Conservation (phyloP, 208 protist genomes). For the Acanthamoeba triangularis region DNA sequence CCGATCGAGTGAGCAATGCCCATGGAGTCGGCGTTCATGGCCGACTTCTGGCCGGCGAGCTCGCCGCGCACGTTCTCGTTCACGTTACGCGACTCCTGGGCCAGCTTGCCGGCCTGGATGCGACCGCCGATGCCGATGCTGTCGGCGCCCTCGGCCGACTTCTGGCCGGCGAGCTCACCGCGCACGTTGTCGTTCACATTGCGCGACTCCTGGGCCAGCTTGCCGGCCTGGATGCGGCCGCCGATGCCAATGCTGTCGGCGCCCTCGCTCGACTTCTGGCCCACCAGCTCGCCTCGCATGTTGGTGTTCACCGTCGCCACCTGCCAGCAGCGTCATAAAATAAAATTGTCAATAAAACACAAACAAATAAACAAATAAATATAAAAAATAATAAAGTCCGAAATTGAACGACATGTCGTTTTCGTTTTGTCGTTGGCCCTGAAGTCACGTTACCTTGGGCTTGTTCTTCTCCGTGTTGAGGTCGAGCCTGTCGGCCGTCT, state of each 20-base stretch:
- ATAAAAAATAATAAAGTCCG: background rate
- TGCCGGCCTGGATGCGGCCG: constrained; percentile 57
- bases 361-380: no score
- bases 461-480: constrained; percentile 70
- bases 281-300: constrained; percentile 69
- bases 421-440: background rate
- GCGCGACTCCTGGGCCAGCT: constrained; percentile 52
- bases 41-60: constrained; percentile 56
- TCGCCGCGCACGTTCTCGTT: constrained; percentile 70
- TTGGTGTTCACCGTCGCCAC: constrained; percentile 69
- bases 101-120: constrained; percentile 59
- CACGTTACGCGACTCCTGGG: constrained; percentile 55
- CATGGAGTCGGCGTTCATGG: background rate
- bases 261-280: constrained; percentile 70
- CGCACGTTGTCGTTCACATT: constrained; percentile 75
- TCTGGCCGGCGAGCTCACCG: constrained; percentile 75
- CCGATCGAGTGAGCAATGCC: background rate
- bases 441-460: constrained; percentile 1
- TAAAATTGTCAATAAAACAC: background rate
- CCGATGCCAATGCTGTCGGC: constrained; percentile 56
- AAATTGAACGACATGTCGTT: background rate
- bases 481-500: constrained; percentile 59
- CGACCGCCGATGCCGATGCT: constrained; percentile 74
- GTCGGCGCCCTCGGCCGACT: constrained; percentile 70
- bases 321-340: background rate